Conservation (phyloP, 2,329 filamentous ascomycete species). For the Aspergillus sojae region DNA sequence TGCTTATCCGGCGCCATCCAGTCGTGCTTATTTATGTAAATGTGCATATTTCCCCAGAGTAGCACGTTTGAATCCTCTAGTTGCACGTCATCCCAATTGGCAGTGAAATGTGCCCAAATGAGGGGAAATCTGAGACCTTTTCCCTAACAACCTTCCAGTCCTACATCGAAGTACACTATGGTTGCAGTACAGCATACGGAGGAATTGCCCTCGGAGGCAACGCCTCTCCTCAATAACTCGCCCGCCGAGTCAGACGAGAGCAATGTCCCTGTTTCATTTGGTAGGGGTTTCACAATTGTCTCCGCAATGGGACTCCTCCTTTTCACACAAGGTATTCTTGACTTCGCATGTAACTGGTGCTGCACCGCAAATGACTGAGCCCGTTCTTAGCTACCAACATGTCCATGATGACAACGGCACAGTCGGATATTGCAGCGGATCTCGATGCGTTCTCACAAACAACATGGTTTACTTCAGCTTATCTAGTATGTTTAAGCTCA, state of each 20-base stretch:
- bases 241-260: neutral
- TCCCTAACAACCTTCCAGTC: neutral
- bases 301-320: conserved; percentile 19
- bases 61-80: neutral
- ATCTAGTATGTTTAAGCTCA: conserved; percentile 52
- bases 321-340: conserved; percentile 21
- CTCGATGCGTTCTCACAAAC: conserved; percentile 72
- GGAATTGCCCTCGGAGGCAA: conserved; percentile 17
- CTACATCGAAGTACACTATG: conserved; percentile 5
- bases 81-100: neutral
- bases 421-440: conserved; percentile 74
- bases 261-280: conserved; percentile 9
- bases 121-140: neutral
- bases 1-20: conserved; percentile 1
- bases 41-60: neutral
- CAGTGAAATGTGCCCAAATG: neutral
- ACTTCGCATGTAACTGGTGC: neutral
- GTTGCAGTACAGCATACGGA: conserved; percentile 7
- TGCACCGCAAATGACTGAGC: neutral
- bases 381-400: conserved; percentile 63
- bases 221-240: conserved; percentile 16
- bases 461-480: conserved; percentile 81
- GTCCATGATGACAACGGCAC: conserved; percentile 78
- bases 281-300: conserved; percentile 17
- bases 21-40: neutral